Evolutionary conservation across 768 basidiomycete species (phyloP).

Genomic region (Amanita polypyramis): DNA sequence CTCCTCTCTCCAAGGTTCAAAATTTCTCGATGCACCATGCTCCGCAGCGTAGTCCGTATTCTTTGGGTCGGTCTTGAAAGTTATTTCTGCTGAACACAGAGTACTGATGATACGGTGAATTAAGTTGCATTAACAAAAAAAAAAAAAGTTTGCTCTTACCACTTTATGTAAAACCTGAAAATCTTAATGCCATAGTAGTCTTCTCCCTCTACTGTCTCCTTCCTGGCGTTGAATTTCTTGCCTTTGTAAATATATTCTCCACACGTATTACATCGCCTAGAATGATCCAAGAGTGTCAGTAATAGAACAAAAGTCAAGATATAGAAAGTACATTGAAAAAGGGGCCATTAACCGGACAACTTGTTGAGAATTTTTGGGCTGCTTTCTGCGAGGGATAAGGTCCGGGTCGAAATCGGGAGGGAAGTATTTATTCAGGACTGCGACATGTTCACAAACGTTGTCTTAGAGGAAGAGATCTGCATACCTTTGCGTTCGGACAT

Average conservation of each 20-base stretch:
- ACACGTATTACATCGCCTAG: slow-evolving; percentile 86
- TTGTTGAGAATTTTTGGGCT: slow-evolving; percentile 91
- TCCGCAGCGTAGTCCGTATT: slow-evolving; percentile 91
- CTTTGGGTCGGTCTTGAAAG: slow-evolving; percentile 99
- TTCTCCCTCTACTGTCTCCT: slow-evolving; percentile 95
- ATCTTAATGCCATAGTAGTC: slow-evolving; percentile 99
- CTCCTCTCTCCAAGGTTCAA: slow-evolving; percentile 94
- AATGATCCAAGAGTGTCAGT: slow-evolving; percentile 2
- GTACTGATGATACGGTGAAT: slow-evolving; percentile 40
- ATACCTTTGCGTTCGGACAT: slow-evolving; percentile 84
- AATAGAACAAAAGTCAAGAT: neutral
- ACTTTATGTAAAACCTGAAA: slow-evolving; percentile 89
- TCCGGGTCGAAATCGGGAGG: slow-evolving; percentile 98
- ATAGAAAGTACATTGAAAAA: slow-evolving; percentile 76
- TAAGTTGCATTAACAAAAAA: slow-evolving; percentile 2
- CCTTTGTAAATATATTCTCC: slow-evolving; percentile 99
- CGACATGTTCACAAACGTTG: neutral
- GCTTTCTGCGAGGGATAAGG: slow-evolving; percentile 85
- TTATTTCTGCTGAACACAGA: slow-evolving; percentile 94
- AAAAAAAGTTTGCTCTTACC: slow-evolving; percentile 33
- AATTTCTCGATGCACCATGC: slow-evolving; percentile 95
- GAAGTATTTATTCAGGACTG: slow-evolving; percentile 92
- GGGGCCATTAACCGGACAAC: slow-evolving; percentile 99
- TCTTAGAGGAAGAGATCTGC: slow-evolving; percentile 5
- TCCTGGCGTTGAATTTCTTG: slow-evolving; percentile 98